phyloP scores from a whole-genome alignment of 441 rosid genomes.

The Oxalis stricta region DNA sequence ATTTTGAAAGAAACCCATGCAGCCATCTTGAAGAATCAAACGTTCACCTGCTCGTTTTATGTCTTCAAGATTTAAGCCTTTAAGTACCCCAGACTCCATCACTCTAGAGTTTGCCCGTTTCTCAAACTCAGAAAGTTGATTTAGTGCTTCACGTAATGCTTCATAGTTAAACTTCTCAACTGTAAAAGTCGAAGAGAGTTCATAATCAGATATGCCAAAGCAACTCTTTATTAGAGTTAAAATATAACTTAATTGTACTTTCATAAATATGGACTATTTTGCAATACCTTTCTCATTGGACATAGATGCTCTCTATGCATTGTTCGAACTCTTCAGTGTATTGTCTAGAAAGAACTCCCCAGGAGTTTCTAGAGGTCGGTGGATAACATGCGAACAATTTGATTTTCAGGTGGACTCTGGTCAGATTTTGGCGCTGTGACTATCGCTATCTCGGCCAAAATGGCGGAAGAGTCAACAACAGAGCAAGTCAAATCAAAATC shows the following conservation, averaged over 20 bases:
- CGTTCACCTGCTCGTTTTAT: conserved; percentile 71
- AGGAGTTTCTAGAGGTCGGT: conserved; percentile 63
- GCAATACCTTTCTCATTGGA: conserved; percentile 46
- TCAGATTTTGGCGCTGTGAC: conserved; percentile 78
- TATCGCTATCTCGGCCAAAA: conserved; percentile 93
- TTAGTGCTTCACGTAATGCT: conserved; percentile 47
- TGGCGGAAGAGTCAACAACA: conserved; percentile 87
- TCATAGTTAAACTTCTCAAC: conserved; percentile 54
- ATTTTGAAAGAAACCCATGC: conserved; percentile 51
- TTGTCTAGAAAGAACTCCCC: conserved; percentile 64
- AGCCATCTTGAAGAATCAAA: conserved; percentile 72
- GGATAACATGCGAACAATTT: conserved; percentile 51
- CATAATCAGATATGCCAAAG: background rate
- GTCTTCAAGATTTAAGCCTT: conserved; percentile 73
- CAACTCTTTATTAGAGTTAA: background rate
- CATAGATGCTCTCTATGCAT: conserved; percentile 69
- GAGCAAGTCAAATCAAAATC: conserved; percentile 97
- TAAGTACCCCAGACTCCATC: conserved; percentile 61
- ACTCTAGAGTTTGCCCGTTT: conserved; percentile 66
- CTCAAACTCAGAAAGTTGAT: conserved; percentile 66
- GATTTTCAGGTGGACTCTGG: conserved; percentile 35
- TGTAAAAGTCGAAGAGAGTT: conserved; percentile 19
- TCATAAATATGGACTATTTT: background rate
- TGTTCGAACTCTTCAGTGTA: conserved; percentile 82
- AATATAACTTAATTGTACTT: background rate